These are phyloP conservation scores for Serendipita sp. DNA, from an alignment of 768 basidiomycete species.

Conservation along the genomic window DNA sequence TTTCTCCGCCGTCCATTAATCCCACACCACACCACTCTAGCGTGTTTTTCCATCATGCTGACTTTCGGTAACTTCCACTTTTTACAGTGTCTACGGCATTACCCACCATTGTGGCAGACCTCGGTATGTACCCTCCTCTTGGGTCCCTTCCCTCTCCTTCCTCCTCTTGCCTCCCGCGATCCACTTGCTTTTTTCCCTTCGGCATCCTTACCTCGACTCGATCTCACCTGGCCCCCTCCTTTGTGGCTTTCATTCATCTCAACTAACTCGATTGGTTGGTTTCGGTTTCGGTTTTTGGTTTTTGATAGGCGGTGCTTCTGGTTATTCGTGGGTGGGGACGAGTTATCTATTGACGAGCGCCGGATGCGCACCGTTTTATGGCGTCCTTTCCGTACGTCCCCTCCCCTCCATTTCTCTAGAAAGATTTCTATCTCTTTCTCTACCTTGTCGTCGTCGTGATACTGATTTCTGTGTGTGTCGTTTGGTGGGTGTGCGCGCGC, in stretches of 20 bases:
- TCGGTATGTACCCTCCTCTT: too few species aligned
- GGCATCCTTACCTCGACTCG: neutral
- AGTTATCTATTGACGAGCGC: constrained; percentile 27
- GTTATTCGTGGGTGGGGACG: constrained; percentile 12
- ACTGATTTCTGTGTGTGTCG: neutral
- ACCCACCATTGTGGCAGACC: constrained; percentile 9
- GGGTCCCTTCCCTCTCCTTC: too few species aligned
- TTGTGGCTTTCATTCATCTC: neutral
- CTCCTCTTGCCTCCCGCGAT: too few species aligned
- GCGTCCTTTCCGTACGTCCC: constrained; percentile 43
- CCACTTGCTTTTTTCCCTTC: neutral
- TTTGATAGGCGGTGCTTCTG: constrained; percentile 5
- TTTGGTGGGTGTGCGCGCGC: neutral
- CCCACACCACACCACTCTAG: too few species aligned
- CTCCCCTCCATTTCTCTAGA: neutral
- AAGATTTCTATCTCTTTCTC: neutral
- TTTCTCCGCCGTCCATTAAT: too few species aligned
- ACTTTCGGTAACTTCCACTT: neutral
- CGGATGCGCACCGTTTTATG: constrained; percentile 54
- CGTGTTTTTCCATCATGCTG: too few species aligned
- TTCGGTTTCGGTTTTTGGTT: neutral
- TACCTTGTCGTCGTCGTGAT: neutral
- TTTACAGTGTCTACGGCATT: constrained; percentile 9
- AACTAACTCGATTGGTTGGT: too few species aligned
- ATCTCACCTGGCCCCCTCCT: neutral